Evolutionary conservation across 2,329 filamentous ascomycete species (phyloP).

Genomic region (Tothia fuscella): DNA sequence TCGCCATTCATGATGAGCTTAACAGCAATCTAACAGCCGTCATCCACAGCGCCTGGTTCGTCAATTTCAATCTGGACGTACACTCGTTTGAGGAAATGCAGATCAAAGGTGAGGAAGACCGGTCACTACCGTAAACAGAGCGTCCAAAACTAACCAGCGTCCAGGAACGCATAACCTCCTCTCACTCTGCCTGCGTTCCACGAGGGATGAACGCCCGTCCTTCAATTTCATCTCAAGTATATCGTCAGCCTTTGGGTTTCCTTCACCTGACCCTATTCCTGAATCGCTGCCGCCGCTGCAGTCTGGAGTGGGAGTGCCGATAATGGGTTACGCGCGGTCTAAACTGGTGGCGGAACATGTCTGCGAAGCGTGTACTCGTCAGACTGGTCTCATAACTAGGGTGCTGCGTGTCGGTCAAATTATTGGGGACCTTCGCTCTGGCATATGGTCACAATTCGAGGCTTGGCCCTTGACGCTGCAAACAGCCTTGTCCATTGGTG

Average conservation of each 20-base stretch:
- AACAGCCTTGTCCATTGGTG: slow-evolving; percentile 33
- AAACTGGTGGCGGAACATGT: slow-evolving; percentile 40
- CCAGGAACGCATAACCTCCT: slow-evolving; percentile 1
- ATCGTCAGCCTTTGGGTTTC: background rate
- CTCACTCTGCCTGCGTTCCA: background rate
- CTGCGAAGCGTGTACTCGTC: slow-evolving; percentile 20
- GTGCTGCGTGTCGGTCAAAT: slow-evolving; percentile 32
- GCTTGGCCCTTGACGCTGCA: slow-evolving; percentile 39
- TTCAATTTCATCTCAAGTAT: slow-evolving; percentile 1
- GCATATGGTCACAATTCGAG: slow-evolving; percentile 39
- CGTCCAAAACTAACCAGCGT: background rate
- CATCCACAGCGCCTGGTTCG: slow-evolving; percentile 43
- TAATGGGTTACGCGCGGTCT: slow-evolving; percentile 40
- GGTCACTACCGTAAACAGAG: background rate
- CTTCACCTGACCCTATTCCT: background rate
- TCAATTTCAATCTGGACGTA: slow-evolving; percentile 45
- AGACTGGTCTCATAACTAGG: slow-evolving; percentile 20
- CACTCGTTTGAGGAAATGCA: slow-evolving; percentile 37
- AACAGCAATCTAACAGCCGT: slow-evolving; percentile 26
- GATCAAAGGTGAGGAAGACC: slow-evolving; percentile 29
- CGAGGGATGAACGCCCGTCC: background rate
- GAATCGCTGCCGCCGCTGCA: too few relatives aligned
- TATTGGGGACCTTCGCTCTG: slow-evolving; percentile 33
- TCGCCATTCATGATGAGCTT: slow-evolving; percentile 16
- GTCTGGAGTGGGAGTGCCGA: slow-evolving; percentile 35